These are phyloP conservation scores for Populus hybrid DNA, from an alignment of 441 rosid genomes.

Conservation along the genomic window DNA sequence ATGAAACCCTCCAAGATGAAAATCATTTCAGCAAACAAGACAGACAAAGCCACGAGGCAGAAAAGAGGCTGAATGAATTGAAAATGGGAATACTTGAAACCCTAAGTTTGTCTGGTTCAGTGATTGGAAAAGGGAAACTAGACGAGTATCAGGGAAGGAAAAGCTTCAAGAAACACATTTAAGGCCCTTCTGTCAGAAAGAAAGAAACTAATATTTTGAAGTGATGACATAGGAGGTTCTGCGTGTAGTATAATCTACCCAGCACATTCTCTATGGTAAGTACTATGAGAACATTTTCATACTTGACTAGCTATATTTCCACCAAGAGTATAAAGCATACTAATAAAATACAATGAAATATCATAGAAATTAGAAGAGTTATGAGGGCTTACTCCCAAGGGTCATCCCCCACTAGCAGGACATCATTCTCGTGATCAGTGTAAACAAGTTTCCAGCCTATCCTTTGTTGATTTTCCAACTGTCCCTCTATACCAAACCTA, in stretches of 20 bases:
- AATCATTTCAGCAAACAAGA: neutral
- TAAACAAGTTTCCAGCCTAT: slow-evolving; percentile 91
- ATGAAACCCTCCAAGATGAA: neutral
- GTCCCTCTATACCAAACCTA: slow-evolving; percentile 79
- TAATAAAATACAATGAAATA: neutral
- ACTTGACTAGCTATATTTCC: neutral
- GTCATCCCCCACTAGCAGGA: slow-evolving; percentile 92
- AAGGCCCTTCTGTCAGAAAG: neutral
- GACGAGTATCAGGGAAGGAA: neutral
- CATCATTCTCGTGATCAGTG: slow-evolving; percentile 94
- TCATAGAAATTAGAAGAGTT: neutral
- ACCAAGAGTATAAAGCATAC: neutral
- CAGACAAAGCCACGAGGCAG: neutral
- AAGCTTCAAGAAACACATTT: neutral
- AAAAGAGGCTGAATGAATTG: neutral
- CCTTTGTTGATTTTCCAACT: slow-evolving; percentile 60
- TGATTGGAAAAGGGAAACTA: neutral
- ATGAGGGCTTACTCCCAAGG: slow-evolving; percentile 93
- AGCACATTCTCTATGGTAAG: neutral
- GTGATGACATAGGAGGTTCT: neutral
- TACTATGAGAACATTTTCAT: neutral
- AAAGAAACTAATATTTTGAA: neutral
- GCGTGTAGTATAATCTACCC: neutral
- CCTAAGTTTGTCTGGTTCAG: neutral
- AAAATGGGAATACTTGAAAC: neutral